Percentiles rank a stretch among this genome's conserved stretches.
These are phyloP conservation scores for Globisporangium uncinulatum DNA, from an alignment of 352 stramenopile genomes.

Conservation along the genomic window DNA sequence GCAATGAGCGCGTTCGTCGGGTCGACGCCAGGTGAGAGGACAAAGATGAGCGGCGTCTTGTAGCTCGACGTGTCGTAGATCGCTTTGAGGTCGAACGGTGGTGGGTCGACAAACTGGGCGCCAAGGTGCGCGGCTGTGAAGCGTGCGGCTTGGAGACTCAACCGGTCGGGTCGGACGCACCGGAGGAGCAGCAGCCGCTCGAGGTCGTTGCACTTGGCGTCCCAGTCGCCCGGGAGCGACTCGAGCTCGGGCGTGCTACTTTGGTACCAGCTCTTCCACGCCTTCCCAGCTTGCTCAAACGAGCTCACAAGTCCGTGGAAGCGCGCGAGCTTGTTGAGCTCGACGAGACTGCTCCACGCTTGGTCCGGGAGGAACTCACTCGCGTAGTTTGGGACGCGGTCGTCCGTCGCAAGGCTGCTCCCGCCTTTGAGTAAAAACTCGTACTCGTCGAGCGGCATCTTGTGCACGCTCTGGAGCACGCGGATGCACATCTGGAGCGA, in stretches of 20 bases:
- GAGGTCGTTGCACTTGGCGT: slow-evolving; percentile 91
- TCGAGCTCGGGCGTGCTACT: slow-evolving; percentile 88
- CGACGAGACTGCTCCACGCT: slow-evolving; percentile 88
- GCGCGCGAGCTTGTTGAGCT: slow-evolving; percentile 86
- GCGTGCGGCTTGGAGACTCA: slow-evolving; percentile 88
- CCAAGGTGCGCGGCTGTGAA: slow-evolving; percentile 92
- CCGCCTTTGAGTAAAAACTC: slow-evolving; percentile 93
- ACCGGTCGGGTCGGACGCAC: slow-evolving; percentile 87
- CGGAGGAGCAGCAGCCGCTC: slow-evolving; percentile 93
- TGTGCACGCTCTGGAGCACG: slow-evolving; percentile 88
- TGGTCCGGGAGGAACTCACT: slow-evolving; percentile 83
- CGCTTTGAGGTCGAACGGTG: slow-evolving; percentile 88
- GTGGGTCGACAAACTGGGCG: slow-evolving; percentile 90
- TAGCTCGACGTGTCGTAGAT: slow-evolving; percentile 87
- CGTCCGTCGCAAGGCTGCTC: slow-evolving; percentile 50
- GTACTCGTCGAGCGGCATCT: slow-evolving; percentile 91
- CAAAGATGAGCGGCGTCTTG: slow-evolving; percentile 93
- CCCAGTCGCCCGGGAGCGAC: slow-evolving; percentile 89
- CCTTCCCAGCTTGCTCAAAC: slow-evolving; percentile 85
- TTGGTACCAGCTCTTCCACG: slow-evolving; percentile 82
- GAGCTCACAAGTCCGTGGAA: slow-evolving; percentile 89
- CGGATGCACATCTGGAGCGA: slow-evolving; percentile 93
- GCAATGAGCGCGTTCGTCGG: slow-evolving; percentile 91
- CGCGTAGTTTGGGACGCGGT: slow-evolving; percentile 77
- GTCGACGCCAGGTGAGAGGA: slow-evolving; percentile 93